Conservation (phyloP, 164 flowering plant species). For the Cinnamomum chago region DNA sequence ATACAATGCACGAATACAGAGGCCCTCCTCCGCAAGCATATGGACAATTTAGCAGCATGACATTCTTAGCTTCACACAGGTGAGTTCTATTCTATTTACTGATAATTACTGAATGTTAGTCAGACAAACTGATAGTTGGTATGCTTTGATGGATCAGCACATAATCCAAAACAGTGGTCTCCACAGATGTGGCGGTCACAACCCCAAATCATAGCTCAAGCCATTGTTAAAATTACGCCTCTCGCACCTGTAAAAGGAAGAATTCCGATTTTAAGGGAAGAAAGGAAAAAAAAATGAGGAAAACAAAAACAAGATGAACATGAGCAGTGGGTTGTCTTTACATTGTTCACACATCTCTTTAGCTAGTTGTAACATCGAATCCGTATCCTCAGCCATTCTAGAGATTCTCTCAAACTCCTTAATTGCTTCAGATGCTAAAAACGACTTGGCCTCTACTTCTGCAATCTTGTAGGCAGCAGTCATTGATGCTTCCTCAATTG, state of each 20-base stretch:
- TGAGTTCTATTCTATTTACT: no score
- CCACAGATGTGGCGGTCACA: no score
- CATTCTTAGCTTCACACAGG: no score
- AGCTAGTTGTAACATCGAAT: constrained; percentile 43
- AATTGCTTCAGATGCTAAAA: constrained; percentile 70
- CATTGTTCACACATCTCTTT: constrained; percentile 59
- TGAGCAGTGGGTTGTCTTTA: constrained; percentile 18
- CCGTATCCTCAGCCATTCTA: constrained; percentile 65
- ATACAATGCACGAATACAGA: no score
- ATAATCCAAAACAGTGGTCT: no score
- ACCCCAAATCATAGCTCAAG: constrained; percentile 9
- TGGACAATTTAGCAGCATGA: no score
- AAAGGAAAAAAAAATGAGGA: not conserved
- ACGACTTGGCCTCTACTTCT: constrained; percentile 73
- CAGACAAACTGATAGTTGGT: no score
- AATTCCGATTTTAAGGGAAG: no score
- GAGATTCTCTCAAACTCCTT: constrained; percentile 64
- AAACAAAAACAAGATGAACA: not conserved
- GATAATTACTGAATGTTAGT: no score
- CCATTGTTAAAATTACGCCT: constrained; percentile 37
- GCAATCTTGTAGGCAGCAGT: constrained; percentile 67
- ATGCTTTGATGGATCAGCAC: no score
- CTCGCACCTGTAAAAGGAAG: constrained; percentile 25
- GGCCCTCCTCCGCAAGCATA: no score
- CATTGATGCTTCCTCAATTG: constrained; percentile 46